Evolutionary conservation across 2,329 filamentous ascomycete species (phyloP), one percentile per base, ranked within the genome.

Genomic region (Xylariaceae sp.): DNA sequence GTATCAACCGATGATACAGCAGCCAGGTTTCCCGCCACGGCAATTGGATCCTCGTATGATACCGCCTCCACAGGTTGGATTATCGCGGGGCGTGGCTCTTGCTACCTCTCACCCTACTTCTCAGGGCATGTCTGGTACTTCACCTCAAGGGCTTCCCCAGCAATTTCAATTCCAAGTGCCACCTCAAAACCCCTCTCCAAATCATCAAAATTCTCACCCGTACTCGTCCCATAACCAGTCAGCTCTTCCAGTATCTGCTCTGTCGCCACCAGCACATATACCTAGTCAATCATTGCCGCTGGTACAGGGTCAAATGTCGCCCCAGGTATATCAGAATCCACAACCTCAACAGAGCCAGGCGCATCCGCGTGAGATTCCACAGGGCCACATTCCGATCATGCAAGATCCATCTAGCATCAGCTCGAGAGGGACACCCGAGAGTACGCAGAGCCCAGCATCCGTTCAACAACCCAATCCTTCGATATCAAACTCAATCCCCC

Each of bases 31-130:
- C 11, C 61, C 56, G 11, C 55, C 50, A 10, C 59, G 57, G 16
- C 63, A 61, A 49, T 64, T 56, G 64, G 60, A 65, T 50, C 62
- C 61, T 40, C 63, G 61, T 24, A 46, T 53, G 43, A 55, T 61
- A n/a, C 37, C 46, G 13, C 9, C 37, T 3, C 27, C 44, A 18
- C 62, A 56, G 20, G 18, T 23, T 35, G 55, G 40, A 35, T 24
- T 51, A 18, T 46, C 55, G 9, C 55, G 55, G 9, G 55, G 57
- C 6, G 52, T 32, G 11, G 30, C n/a, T 6, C 48, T 55, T 20
- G 24, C 29, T 11, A 13, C 24, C n/a, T 10, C 50, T 6, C 50
- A 48, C 23, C 16, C 47, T 1, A 4, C 21, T 23, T 32, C 52
- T 9, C 57, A 55, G 41, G 53, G 50, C 39, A n/a, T 53, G 41